phyloP scores from a whole-genome alignment of 2,329 filamentous ascomycete species.

The Pestalotiopsis sp. region DNA sequence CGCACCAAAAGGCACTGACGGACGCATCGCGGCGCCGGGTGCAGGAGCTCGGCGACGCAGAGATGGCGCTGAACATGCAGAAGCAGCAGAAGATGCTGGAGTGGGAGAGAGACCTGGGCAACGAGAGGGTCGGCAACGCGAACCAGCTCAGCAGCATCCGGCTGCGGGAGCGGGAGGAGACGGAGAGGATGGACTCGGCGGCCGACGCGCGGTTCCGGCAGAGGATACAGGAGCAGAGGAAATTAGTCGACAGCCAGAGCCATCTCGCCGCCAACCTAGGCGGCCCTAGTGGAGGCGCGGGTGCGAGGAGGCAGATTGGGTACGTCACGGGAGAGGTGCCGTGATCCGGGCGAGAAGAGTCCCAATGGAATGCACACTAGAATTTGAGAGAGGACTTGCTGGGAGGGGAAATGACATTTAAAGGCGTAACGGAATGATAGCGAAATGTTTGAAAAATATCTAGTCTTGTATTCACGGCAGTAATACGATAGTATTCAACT shows the following conservation, averaged over 20 bases:
- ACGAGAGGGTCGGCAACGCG: conserved; percentile 50
- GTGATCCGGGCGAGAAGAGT: not conserved
- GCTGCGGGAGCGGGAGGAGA: conserved; percentile 52
- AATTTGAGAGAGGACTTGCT: no score
- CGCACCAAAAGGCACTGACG: conserved; percentile 50
- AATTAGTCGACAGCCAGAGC: conserved; percentile 49
- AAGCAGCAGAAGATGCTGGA: conserved; percentile 47
- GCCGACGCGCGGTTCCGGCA: conserved; percentile 48
- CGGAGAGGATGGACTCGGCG: conserved; percentile 49
- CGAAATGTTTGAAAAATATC: no score
- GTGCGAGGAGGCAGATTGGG: conserved; percentile 55
- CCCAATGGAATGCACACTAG: not conserved
- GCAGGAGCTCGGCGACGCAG: conserved; percentile 47
- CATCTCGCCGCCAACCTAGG: conserved; percentile 38
- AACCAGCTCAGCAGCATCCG: conserved; percentile 51
- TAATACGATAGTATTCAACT: no score
- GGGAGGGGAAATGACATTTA: no score
- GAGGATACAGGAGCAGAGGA: conserved; percentile 53
- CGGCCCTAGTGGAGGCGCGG: conserved; percentile 31
- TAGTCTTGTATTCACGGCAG: no score
- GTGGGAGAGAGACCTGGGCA: conserved; percentile 50
- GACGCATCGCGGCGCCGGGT: conserved; percentile 47
- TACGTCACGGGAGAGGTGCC: conserved; percentile 51
- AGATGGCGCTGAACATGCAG: conserved; percentile 46
- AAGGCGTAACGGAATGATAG: no score